Evolutionary conservation across 805 yeast genomes (phyloP).

Genomic region (Saccharomycopsis fermentans): DNA sequence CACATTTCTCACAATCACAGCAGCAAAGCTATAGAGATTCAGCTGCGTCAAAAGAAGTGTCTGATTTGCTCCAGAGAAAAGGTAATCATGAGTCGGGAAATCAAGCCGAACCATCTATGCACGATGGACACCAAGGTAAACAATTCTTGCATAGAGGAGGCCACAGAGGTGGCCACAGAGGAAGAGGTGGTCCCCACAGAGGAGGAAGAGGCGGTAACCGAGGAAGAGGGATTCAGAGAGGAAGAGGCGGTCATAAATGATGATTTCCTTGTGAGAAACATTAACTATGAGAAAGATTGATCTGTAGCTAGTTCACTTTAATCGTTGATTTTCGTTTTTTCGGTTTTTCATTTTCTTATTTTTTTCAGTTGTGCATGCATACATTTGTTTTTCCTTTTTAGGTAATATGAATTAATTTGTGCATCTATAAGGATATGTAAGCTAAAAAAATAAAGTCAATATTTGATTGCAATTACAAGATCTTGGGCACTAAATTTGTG

Average conservation of each 20-base stretch:
- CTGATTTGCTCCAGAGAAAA: neutral
- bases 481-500: too few relatives aligned
- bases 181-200: constrained; percentile 10
- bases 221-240: too few relatives aligned
- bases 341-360: neutral
- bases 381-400: neutral
- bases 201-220: constrained; percentile 12
- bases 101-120: neutral
- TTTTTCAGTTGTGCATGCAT: neutral
- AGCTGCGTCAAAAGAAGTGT: constrained; percentile 11
- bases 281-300: neutral
- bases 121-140: neutral
- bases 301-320: too few relatives aligned
- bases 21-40: constrained; percentile 13
- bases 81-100: neutral
- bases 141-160: constrained; percentile 17
- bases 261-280: neutral
- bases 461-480: too few relatives aligned
- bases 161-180: constrained; percentile 11
- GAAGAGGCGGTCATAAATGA: constrained; percentile 18
- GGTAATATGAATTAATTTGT: neutral
- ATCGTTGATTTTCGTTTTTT: too few relatives aligned
- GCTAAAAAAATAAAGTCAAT: too few relatives aligned
- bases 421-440: too few relatives aligned
- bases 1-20: constrained; percentile 8